Conservation (phyloP, 1,139 yeast species). For the Pichia sp. region DNA sequence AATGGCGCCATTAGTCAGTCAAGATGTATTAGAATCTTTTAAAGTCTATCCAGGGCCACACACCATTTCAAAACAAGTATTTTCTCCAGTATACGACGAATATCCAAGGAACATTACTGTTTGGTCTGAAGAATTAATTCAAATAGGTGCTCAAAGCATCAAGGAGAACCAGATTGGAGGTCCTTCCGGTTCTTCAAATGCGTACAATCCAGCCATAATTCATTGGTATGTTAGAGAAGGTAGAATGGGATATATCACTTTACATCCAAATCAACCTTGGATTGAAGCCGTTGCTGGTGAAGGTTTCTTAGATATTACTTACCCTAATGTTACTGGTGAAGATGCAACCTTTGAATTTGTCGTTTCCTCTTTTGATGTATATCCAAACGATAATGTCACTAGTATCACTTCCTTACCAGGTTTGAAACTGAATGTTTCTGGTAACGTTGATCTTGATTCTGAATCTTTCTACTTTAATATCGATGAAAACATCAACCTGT, state of each 20-base stretch:
- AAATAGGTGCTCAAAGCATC: slow-evolving; percentile 7
- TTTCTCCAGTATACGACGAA: slow-evolving; percentile 3
- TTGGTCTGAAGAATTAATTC: slow-evolving; percentile 6
- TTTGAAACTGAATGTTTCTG: slow-evolving; percentile 4
- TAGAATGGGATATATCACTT: slow-evolving; percentile 4
- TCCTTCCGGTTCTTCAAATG: slow-evolving; percentile 1
- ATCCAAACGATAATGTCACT: slow-evolving; percentile 3
- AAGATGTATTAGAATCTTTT: slow-evolving; percentile 3
- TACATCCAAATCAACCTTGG: slow-evolving; percentile 5
- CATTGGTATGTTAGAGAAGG: slow-evolving; percentile 8
- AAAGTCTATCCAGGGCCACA: slow-evolving; percentile 4
- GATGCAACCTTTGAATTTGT: slow-evolving; percentile 2
- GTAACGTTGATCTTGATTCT: slow-evolving; percentile 3
- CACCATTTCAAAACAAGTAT: slow-evolving; percentile 3
- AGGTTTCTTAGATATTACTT: slow-evolving; percentile 4
- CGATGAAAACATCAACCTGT: slow-evolving; percentile 2
- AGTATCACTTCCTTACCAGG: slow-evolving; percentile 2
- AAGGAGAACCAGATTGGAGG: slow-evolving; percentile 5
- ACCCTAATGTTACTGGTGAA: slow-evolving; percentile 4
- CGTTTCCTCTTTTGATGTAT: slow-evolving; percentile 6
- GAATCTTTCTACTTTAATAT: slow-evolving; percentile 4
- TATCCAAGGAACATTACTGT: slow-evolving; percentile 6
- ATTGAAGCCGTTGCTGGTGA: slow-evolving; percentile 7
- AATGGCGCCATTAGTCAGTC: slow-evolving; percentile 1
- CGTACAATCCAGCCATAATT: slow-evolving; percentile 6